phyloP scores from a whole-genome alignment of 805 yeast genomes.

The Pichia nanzhaoensis region DNA sequence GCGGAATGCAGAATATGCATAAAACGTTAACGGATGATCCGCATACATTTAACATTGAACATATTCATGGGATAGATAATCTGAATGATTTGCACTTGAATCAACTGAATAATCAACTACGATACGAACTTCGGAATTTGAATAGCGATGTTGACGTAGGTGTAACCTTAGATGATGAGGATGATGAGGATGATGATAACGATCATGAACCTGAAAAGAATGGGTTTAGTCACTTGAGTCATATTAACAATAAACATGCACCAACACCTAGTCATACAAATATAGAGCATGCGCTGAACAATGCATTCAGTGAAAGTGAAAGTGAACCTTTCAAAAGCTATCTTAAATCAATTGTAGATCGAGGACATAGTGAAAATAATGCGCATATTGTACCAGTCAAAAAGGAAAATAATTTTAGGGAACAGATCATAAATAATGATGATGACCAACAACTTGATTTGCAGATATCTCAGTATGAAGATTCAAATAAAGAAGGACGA shows the following conservation, averaged over 20 bases:
- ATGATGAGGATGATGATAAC: neutral
- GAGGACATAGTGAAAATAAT: slow-evolving; percentile 3
- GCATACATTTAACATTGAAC: slow-evolving; percentile 7
- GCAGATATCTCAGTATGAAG: no score
- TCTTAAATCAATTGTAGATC: slow-evolving; percentile 14
- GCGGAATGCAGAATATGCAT: slow-evolving; percentile 1
- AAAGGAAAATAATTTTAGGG: neutral
- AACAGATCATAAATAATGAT: neutral
- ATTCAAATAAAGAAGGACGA: no score
- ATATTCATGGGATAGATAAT: slow-evolving; percentile 8
- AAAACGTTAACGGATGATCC: slow-evolving; percentile 5
- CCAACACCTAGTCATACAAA: neutral
- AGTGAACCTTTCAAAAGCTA: slow-evolving; percentile 16
- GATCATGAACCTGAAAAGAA: neutral
- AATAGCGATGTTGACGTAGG: slow-evolving; percentile 8
- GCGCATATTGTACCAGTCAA: neutral
- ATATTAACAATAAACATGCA: no score
- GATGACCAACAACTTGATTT: neutral
- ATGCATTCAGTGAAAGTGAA: slow-evolving; percentile 9
- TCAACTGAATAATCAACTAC: slow-evolving; percentile 9
- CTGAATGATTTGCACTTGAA: slow-evolving; percentile 9
- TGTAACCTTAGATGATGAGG: slow-evolving; percentile 1
- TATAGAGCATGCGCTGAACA: neutral
- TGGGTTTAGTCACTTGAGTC: neutral
- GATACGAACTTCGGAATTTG: slow-evolving; percentile 10